phyloP scores from a whole-genome alignment of 495 filamentous ascomycete species.

The Annulohypoxylon bovei region DNA sequence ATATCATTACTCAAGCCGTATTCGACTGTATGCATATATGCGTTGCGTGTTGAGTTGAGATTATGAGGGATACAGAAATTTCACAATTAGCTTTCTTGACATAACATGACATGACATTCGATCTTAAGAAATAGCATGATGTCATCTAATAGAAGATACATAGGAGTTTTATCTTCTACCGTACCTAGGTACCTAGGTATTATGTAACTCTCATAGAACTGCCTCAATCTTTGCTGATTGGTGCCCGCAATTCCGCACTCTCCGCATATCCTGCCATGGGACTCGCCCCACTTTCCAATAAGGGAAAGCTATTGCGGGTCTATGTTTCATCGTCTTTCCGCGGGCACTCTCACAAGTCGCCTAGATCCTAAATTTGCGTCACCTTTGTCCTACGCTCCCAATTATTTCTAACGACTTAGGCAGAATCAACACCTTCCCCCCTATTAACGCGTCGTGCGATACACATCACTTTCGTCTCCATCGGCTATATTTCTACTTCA shows the following conservation, averaged over 20 bases:
- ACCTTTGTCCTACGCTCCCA: constrained; percentile 29
- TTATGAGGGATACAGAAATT: no score
- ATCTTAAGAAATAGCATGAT: background rate
- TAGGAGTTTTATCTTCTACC: constrained; percentile 26
- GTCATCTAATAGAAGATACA: background rate
- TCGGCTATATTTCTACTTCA: constrained; percentile 32
- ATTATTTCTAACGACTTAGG: constrained; percentile 29
- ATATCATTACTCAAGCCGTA: background rate
- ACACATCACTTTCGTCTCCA: background rate
- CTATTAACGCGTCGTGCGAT: constrained; percentile 16
- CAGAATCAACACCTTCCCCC: constrained; percentile 27
- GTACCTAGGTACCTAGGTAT: background rate
- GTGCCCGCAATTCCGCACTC: constrained; percentile 40
- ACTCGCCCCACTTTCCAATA: constrained; percentile 23
- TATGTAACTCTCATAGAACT: constrained; percentile 7
- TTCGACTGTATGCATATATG: no score
- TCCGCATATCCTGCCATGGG: constrained; percentile 20
- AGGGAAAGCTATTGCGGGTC: constrained; percentile 17
- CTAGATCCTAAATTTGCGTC: constrained; percentile 17
- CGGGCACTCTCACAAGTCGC: constrained; percentile 1
- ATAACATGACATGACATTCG: no score
- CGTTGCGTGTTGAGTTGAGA: no score
- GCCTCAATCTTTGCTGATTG: constrained; percentile 15
- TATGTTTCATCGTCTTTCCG: constrained; percentile 23
- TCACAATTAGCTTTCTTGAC: background rate